Base-by-base conservation (phyloP, 768 basidiomycete genomes). In the Astraeus odoratus region DNA sequence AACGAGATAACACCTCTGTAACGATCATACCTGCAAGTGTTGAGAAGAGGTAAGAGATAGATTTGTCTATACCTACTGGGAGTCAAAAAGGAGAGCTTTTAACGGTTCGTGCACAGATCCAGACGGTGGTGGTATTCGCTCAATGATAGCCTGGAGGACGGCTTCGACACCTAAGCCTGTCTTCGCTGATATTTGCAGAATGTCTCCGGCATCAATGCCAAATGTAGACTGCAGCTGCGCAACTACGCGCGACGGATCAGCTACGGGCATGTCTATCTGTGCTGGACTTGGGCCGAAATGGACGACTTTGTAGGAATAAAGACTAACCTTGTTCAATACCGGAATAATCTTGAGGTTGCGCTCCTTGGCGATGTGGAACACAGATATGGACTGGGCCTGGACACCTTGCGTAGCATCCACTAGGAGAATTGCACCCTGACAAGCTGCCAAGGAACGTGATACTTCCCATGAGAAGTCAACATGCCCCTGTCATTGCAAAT, bases 381-480 rank as follows among this genome's bases (percentile, higher is more conserved):
- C 95, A 1, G 90, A 95, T 43, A 99, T 81, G 12, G 94, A 92
- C 65, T 99, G 96, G 0, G 96, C 96, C 65, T 99, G 96, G 7
- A 99, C 83, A 15, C 96, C 96, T 70, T 95, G 94, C 42, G 89
- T 91, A n/a, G 91, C 90, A 58, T 99, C 96, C 2, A 98, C 93
- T 55, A 97, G 67, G 29, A 83, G 61, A 33, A 83, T 61, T 8
- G 90, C 95, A 8, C 96, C 96, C 68, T 99, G 89, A 53, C 88
- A 96, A 25, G 95, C 92, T 3, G 91, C 83, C 31, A 98, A 67
- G 22, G 89, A 92, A 39, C 96, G 78, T 13, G 91, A 86, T 26
- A 99, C 91, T 65, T 98, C 95, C 82, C 92, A 96, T 47, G 90
- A 78, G 66, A 99, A 99, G 69, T 99, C 96, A 29, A 97, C 96